Percentiles rank a stretch among this genome's conserved stretches.
Conservation (phyloP, 2,329 filamentous ascomycete species). For the Scedosporium minutisporum region DNA sequence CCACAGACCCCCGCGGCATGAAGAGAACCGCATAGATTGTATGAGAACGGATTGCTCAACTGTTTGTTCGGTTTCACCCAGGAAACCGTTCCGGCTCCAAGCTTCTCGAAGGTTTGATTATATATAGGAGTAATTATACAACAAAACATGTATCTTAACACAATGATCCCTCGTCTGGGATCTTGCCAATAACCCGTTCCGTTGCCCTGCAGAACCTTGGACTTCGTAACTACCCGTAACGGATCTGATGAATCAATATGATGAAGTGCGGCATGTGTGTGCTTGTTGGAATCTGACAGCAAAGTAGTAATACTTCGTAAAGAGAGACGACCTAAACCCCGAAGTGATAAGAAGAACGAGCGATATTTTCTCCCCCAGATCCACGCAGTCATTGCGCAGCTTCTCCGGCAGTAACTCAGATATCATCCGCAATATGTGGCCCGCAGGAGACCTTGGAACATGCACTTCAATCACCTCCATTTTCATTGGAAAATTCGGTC, state of each 20-base stretch:
- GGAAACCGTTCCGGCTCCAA: neutral
- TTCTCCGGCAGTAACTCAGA: neutral
- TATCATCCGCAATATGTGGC: neutral
- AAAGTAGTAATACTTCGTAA: too few species aligned
- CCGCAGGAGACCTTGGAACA: neutral
- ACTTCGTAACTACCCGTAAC: too few species aligned
- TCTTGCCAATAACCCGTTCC: neutral
- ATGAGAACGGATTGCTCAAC: neutral
- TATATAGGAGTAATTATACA: too few species aligned
- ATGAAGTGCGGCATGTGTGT: too few species aligned
- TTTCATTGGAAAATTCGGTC: neutral
- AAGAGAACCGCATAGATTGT: neutral
- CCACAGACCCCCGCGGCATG: neutral
- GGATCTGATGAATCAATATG: too few species aligned
- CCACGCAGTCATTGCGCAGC: neutral
- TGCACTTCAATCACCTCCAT: neutral
- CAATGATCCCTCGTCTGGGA: neutral
- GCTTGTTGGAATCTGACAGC: too few species aligned
- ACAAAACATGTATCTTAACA: too few species aligned
- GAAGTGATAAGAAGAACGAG: neutral
- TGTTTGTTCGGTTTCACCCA: neutral
- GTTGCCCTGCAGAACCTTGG: neutral
- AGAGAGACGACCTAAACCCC: too few species aligned
- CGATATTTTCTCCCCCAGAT: neutral
- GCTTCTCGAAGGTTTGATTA: neutral